A percentile compares a stretch with the other conserved stretches of the same genome.
These are phyloP conservation scores for Theileria orientalis DNA, from an alignment of 169 alveolate genomes.

Conservation along the genomic window DNA sequence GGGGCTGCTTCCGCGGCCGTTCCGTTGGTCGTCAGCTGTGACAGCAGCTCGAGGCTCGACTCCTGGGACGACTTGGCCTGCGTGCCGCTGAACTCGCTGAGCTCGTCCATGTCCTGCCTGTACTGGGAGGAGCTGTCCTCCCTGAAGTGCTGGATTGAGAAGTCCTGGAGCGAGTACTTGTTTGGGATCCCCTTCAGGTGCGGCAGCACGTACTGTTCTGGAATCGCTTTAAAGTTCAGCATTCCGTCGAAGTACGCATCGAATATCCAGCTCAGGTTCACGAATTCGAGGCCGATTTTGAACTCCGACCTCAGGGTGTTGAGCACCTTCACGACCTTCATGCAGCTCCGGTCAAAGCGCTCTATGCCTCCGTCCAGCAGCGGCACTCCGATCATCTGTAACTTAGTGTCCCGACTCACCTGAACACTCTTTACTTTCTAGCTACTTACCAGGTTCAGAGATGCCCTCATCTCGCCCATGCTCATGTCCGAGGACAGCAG, in stretches of 20 bases:
- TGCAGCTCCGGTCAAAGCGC: neutral
- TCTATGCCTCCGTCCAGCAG: neutral
- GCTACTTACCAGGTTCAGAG: neutral
- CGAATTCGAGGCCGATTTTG: constrained; percentile 3
- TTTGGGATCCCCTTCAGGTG: neutral
- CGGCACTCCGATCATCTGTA: neutral
- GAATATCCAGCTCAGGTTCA: constrained; percentile 45
- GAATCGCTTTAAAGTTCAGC: neutral
- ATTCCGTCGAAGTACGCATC: constrained; percentile 43
- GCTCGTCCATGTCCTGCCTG: constrained; percentile 7
- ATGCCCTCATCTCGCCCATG: neutral
- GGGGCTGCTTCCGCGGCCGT: neutral
- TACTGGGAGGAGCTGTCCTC: neutral
- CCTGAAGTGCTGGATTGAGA: constrained; percentile 13
- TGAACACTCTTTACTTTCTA: neutral
- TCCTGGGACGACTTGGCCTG: neutral
- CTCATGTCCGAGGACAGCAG: constrained; percentile 10
- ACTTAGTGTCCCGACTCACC: neutral
- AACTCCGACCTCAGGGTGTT: neutral
- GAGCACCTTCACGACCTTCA: neutral
- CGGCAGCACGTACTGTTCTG: neutral
- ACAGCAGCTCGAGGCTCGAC: neutral
- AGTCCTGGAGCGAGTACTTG: neutral
- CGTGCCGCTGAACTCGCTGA: neutral
- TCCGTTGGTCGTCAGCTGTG: neutral